Conservation (phyloP, 495 filamentous ascomycete genomes). For the Hypoxylon trugodes region DNA sequence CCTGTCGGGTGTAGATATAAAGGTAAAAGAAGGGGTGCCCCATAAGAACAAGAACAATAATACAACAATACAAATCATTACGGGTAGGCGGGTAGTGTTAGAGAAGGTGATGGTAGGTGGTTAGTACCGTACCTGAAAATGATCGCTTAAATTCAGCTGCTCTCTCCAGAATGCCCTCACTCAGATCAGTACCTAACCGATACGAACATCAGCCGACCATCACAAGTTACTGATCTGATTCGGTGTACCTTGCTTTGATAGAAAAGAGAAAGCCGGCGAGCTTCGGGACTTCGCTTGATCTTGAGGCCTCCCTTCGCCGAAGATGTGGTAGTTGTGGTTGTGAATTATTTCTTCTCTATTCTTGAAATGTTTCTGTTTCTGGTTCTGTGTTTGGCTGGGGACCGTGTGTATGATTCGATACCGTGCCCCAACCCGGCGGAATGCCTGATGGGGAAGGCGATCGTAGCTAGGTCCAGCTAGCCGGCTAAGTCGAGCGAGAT, state of each 20-base stretch:
- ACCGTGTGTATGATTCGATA: conserved; percentile 25
- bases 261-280: conserved; percentile 35
- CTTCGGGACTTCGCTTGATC: conserved; percentile 24
- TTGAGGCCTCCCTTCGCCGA: conserved; percentile 28
- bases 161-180: conserved; percentile 10
- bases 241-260: conserved; percentile 35
- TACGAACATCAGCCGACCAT: conserved; percentile 43
- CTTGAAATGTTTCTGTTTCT: background rate
- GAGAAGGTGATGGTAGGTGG: background rate
- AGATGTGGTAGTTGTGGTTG: background rate
- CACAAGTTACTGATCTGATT: conserved; percentile 40
- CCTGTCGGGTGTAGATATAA: background rate
- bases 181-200: no score
- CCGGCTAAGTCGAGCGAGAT: conserved; percentile 37
- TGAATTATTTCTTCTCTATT: background rate
- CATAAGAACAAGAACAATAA: no score
- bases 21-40: no score
- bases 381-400: background rate
- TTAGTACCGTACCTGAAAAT: background rate
- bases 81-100: background rate
- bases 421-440: conserved; percentile 29
- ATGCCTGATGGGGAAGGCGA: conserved; percentile 43
- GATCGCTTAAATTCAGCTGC: conserved; percentile 35
- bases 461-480: conserved; percentile 39
- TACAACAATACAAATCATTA: background rate